Conservation (phyloP, 768 basidiomycete genomes). For the Termitomyces eurrhizus region DNA sequence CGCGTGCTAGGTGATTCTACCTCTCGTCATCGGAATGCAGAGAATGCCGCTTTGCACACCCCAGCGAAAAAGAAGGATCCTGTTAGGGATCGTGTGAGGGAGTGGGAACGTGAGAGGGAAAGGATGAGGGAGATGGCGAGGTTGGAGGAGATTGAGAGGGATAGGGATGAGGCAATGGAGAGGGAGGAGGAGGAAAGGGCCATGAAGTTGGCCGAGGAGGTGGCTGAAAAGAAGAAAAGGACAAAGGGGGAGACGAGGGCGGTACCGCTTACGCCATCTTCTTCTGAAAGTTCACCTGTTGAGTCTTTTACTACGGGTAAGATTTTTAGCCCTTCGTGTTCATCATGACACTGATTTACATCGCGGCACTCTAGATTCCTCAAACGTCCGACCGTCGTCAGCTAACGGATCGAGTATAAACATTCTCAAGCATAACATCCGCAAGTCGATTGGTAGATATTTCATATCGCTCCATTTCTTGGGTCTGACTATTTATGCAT, state of each 20-base stretch:
- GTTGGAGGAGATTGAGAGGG: slow-evolving; percentile 53
- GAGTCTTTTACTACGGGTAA: slow-evolving; percentile 14
- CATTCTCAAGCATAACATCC: slow-evolving; percentile 66
- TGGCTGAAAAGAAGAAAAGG: slow-evolving; percentile 26
- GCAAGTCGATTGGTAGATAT: slow-evolving; percentile 64
- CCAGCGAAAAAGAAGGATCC: slow-evolving; percentile 33
- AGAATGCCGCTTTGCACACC: slow-evolving; percentile 10
- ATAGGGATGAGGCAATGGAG: slow-evolving; percentile 40
- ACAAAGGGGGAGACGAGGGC: slow-evolving; percentile 33
- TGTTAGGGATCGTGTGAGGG: slow-evolving; percentile 60
- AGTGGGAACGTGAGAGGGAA: slow-evolving; percentile 74
- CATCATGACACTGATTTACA: neutral
- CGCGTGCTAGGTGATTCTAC: slow-evolving; percentile 39
- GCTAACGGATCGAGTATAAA: slow-evolving; percentile 28
- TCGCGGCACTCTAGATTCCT: slow-evolving; percentile 4
- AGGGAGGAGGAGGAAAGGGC: slow-evolving; percentile 30
- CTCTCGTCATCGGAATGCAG: slow-evolving; percentile 22
- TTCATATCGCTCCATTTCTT: neutral
- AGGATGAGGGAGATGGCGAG: slow-evolving; percentile 66
- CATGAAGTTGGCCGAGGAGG: neutral
- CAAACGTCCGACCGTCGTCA: slow-evolving; percentile 8
- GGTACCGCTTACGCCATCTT: slow-evolving; percentile 6
- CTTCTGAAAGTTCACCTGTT: slow-evolving; percentile 8
- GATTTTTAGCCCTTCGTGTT: neutral
- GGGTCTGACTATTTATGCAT: neutral